Percentiles rank a stretch among this genome's conserved stretches.
These are phyloP conservation scores for Aspergillus bombycis DNA, from an alignment of 2,329 filamentous ascomycete genomes.

Conservation along the genomic window DNA sequence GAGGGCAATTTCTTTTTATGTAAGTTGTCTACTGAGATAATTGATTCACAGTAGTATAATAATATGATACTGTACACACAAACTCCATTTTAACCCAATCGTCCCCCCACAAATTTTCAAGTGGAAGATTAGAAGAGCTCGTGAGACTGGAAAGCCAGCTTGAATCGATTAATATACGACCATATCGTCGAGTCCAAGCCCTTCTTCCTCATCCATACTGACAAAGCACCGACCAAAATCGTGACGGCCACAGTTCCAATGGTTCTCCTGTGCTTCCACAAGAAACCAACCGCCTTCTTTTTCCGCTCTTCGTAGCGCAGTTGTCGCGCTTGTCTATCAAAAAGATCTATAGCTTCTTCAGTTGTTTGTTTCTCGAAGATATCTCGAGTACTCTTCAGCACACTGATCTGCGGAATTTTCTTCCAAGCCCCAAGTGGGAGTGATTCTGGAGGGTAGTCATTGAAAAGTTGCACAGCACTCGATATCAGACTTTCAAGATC, in stretches of 20 bases:
- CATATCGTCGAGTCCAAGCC: conserved; percentile 41
- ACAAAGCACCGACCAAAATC: conserved; percentile 67
- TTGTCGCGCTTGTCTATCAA: conserved; percentile 72
- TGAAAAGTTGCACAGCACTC: conserved; percentile 66
- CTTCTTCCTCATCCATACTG: conserved; percentile 65
- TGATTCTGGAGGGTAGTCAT: conserved; percentile 69
- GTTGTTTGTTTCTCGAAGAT: conserved; percentile 60
- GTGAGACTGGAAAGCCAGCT: conserved; percentile 24
- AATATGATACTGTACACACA: neutral
- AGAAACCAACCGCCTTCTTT: conserved; percentile 52
- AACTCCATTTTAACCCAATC: neutral
- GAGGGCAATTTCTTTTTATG: neutral
- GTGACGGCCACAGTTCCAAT: conserved; percentile 65
- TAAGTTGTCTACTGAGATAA: neutral
- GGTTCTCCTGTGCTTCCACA: conserved; percentile 69
- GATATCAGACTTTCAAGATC: conserved; percentile 77
- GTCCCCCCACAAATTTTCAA: neutral
- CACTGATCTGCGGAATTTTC: conserved; percentile 72
- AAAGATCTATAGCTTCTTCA: conserved; percentile 67
- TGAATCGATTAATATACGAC: conserved; percentile 35
- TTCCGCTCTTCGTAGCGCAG: conserved; percentile 67
- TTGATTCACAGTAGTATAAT: neutral
- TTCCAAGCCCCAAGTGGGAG: conserved; percentile 69
- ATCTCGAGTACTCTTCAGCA: conserved; percentile 77
- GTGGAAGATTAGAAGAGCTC: conserved; percentile 14